A percentile compares a stretch with the other conserved stretches of the same genome.
Conservation (phyloP, 352 stramenopile species). For the Phytophthora podocarpi region DNA sequence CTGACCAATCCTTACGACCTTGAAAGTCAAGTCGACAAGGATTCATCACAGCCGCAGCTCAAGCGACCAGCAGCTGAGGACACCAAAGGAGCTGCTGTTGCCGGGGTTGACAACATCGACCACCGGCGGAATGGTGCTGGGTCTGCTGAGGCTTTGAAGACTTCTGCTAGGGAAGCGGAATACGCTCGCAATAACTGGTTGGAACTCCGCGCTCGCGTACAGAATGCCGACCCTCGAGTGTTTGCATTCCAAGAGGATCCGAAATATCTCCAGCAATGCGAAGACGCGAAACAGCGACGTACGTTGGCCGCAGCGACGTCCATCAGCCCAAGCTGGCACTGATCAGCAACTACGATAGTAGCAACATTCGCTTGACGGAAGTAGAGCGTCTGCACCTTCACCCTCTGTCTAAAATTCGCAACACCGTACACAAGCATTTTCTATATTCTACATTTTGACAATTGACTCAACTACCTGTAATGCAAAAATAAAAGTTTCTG, state of each 20-base stretch:
- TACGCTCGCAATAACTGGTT: constrained; percentile 16
- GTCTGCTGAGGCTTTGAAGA: not conserved
- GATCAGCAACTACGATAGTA: not conserved
- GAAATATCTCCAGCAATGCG: constrained; percentile 30
- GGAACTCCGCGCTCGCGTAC: constrained; percentile 27
- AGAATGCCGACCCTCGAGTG: constrained; percentile 29
- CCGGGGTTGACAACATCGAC: not conserved
- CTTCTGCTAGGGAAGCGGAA: not conserved
- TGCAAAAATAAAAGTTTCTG: too few relatives aligned
- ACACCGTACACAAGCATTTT: too few relatives aligned
- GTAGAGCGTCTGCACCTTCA: too few relatives aligned
- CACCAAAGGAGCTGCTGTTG: too few relatives aligned
- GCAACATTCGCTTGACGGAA: not conserved
- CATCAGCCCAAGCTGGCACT: constrained; percentile 25
- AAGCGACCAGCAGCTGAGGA: too few relatives aligned
- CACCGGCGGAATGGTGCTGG: not conserved
- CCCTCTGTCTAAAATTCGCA: too few relatives aligned
- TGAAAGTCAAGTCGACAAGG: too few relatives aligned
- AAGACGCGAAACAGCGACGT: constrained; percentile 28
- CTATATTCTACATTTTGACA: too few relatives aligned
- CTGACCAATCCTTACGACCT: too few relatives aligned
- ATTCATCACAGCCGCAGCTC: too few relatives aligned
- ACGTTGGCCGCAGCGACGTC: constrained; percentile 15
- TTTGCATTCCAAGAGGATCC: constrained; percentile 27
- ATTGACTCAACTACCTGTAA: too few relatives aligned